Evolutionary conservation across 192 early-diverging fungal genomes (phyloP).

Genomic region (Coemansia sp.): DNA sequence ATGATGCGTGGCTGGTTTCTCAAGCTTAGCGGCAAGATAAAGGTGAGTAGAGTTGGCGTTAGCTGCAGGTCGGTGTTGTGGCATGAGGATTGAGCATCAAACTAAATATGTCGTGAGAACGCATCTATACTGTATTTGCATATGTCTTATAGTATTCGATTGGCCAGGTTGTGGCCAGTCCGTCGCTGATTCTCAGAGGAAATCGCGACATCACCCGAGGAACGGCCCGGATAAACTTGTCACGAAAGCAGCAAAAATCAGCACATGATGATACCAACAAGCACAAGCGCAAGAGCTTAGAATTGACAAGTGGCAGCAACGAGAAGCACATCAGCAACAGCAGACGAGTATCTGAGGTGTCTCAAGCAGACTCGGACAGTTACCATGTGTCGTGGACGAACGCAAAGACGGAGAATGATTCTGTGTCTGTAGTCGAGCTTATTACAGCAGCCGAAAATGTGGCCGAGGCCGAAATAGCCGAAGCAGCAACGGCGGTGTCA

Average conservation of each 20-base stretch:
- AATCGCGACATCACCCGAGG: constrained; percentile 51
- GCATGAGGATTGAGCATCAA: not conserved
- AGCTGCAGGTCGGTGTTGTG: not conserved
- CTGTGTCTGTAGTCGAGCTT: constrained; percentile 18
- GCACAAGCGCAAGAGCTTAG: not conserved
- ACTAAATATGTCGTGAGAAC: not conserved
- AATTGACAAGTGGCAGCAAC: not conserved
- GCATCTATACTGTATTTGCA: not conserved
- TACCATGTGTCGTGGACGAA: not conserved
- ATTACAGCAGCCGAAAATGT: constrained; percentile 30
- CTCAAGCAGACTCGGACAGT: not conserved
- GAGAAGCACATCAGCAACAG: constrained; percentile 1
- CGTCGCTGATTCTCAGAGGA: constrained; percentile 39
- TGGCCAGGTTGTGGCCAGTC: constrained; percentile 47
- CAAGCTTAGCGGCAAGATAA: constrained; percentile 36
- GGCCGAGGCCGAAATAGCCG: constrained; percentile 33
- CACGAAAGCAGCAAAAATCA: constrained; percentile 15
- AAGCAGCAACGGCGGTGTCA: constrained; percentile 20
- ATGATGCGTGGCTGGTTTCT: constrained; percentile 43
- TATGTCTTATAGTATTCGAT: constrained; percentile 39
- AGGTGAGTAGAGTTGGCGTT: constrained; percentile 26
- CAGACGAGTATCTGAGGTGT: not conserved
- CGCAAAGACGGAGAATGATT: not conserved
- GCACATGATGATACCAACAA: not conserved
- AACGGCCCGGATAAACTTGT: constrained; percentile 44